A percentile compares a stretch with the other conserved stretches of the same genome.
phyloP scores from a whole-genome alignment of 192 early-diverging fungal species.

The Backusella macrospora region DNA sequence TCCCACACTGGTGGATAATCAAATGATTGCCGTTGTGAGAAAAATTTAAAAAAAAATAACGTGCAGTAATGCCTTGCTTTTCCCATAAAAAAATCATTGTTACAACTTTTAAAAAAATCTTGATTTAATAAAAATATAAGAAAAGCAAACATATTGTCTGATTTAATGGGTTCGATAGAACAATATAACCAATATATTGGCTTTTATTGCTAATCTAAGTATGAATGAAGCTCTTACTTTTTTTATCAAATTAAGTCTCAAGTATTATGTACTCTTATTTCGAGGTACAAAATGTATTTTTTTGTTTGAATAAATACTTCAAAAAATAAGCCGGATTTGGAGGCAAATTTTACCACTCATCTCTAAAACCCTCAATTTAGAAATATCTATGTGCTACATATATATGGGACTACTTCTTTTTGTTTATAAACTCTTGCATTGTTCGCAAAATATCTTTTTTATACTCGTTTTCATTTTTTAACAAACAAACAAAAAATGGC shows the following conservation, averaged over 20 bases:
- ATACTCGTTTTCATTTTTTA: constrained; percentile 1
- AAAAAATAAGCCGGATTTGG: constrained; percentile 15
- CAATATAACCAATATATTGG: too few relatives aligned
- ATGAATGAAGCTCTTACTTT: too few relatives aligned
- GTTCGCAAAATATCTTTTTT: constrained; percentile 6
- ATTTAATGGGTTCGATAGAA: neutral
- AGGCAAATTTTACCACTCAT: constrained; percentile 19
- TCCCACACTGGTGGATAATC: neutral
- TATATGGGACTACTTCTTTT: constrained; percentile 20
- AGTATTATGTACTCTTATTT: neutral
- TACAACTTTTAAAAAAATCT: neutral
- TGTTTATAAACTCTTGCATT: constrained; percentile 18
- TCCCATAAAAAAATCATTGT: constrained; percentile 3
- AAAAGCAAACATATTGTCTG: neutral
- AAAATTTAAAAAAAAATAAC: constrained; percentile 3
- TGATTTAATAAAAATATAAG: neutral
- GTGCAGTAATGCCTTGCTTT: neutral
- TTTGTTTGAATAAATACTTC: constrained; percentile 14
- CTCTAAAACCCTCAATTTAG: constrained; percentile 17
- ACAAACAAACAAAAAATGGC: constrained; percentile 6
- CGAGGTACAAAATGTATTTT: constrained; percentile 10
- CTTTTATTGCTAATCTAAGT: too few relatives aligned
- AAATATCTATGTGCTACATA: neutral
- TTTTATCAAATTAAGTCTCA: neutral
- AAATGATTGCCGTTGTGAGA: constrained; percentile 11